Evolutionary conservation across 257 asterid species (phyloP).

Genomic region (Fraxinus quadrangulata): DNA sequence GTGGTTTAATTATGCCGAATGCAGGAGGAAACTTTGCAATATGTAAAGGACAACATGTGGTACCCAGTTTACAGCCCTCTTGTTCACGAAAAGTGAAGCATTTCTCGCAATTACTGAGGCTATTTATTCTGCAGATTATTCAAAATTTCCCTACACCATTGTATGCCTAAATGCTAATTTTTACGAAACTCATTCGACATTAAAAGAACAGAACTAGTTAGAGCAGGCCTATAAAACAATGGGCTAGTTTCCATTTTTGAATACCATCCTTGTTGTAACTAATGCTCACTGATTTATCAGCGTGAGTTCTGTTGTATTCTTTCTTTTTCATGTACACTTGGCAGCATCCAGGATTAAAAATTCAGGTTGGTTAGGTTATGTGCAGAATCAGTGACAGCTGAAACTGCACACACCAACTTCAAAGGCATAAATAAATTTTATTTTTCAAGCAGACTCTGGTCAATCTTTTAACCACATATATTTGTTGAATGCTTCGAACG

Average conservation of each 20-base stretch:
- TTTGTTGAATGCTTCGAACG: too few relatives aligned
- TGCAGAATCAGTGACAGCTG: background rate
- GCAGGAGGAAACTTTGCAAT: slow-evolving; percentile 76
- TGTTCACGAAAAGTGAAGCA: slow-evolving; percentile 82
- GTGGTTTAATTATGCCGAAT: slow-evolving; percentile 25
- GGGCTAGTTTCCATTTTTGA: background rate
- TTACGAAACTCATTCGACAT: background rate
- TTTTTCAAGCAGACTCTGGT: too few relatives aligned
- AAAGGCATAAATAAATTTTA: too few relatives aligned
- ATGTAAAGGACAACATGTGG: slow-evolving; percentile 86
- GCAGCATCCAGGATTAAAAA: background rate
- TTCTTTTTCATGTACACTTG: background rate
- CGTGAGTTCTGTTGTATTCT: background rate
- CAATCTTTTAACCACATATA: too few relatives aligned
- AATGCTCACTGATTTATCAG: background rate
- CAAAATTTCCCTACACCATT: slow-evolving; percentile 31
- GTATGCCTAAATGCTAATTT: slow-evolving; percentile 14
- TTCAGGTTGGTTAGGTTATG: background rate
- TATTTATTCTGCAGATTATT: slow-evolving; percentile 21
- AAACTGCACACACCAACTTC: too few relatives aligned
- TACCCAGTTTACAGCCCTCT: slow-evolving; percentile 90
- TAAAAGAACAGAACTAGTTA: slow-evolving; percentile 17
- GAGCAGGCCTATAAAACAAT: slow-evolving; percentile 2
- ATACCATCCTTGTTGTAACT: too few relatives aligned
- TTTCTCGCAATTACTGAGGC: slow-evolving; percentile 7